Percentiles rank a stretch among this genome's conserved stretches.
These are phyloP conservation scores for Deinandra increscens DNA, from an alignment of 129 eudicot species.

Conservation along the genomic window DNA sequence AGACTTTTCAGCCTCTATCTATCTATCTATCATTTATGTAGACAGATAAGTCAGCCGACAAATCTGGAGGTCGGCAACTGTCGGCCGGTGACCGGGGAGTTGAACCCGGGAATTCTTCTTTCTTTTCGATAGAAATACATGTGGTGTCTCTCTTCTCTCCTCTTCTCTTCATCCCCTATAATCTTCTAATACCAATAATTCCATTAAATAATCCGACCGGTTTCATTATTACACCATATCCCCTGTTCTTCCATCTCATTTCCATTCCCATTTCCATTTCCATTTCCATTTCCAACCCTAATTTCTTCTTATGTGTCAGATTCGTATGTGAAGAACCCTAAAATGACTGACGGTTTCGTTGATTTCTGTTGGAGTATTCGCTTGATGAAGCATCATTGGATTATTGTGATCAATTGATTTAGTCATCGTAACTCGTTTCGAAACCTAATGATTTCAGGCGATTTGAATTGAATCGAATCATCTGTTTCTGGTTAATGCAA, in stretches of 20 bases:
- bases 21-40: constrained; percentile 24
- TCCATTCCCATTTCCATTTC: constrained; percentile 4
- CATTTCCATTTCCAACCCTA: constrained; percentile 4
- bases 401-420: constrained; percentile 2
- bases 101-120: constrained; percentile 28
- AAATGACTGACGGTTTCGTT: constrained; percentile 3
- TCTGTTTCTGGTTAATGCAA: constrained; percentile 25
- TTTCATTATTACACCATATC: constrained; percentile 18
- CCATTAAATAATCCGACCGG: not conserved
- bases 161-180: constrained; percentile 5
- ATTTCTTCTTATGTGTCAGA: constrained; percentile 19
- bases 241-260: constrained; percentile 15
- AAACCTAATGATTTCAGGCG: constrained; percentile 29
- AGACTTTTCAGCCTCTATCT: not conserved
- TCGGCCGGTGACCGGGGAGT: constrained; percentile 79
- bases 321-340: constrained; percentile 25
- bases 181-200: not conserved
- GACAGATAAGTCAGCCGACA: constrained; percentile 70
- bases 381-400: constrained; percentile 64
- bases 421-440: not conserved
- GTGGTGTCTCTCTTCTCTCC: constrained; percentile 21
- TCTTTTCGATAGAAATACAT: not conserved
- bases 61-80: constrained; percentile 82
- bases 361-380: constrained; percentile 1
- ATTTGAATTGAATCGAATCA: not conserved